Conservation (phyloP, 768 basidiomycete genomes). For the Aureoboletus auriporus region DNA sequence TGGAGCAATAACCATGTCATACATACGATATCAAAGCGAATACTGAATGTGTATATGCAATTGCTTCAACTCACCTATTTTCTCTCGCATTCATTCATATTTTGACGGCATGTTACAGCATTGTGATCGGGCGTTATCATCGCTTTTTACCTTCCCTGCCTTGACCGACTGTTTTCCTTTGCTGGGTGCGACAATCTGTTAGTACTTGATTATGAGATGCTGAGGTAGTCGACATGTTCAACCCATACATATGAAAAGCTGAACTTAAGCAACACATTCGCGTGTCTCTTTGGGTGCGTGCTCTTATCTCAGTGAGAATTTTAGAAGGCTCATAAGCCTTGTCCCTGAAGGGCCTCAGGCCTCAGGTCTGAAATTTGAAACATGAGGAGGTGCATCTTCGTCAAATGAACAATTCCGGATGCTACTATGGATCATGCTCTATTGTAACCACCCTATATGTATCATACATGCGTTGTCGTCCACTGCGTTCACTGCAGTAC, state of each 20-base stretch:
- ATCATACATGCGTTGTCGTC: background rate
- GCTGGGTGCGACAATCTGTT: too few relatives aligned
- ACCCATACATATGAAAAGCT: too few relatives aligned
- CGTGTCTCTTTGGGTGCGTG: background rate
- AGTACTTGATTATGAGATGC: background rate
- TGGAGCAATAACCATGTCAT: too few relatives aligned
- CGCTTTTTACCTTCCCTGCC: background rate
- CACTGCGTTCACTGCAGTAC: background rate
- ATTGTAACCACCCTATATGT: too few relatives aligned
- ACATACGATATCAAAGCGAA: too few relatives aligned
- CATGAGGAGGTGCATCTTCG: background rate
- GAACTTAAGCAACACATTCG: too few relatives aligned
- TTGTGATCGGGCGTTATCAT: background rate
- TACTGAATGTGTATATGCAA: too few relatives aligned
- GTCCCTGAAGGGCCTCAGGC: too few relatives aligned
- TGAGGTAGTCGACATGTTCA: background rate
- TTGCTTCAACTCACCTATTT: too few relatives aligned
- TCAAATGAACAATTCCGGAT: background rate
- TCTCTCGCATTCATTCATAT: conserved; percentile 1
- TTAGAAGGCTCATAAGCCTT: background rate
- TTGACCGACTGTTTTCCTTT: background rate
- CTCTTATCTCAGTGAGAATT: conserved; percentile 7
- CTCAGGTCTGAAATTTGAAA: conserved; percentile 8
- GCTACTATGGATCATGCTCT: too few relatives aligned
- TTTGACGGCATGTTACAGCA: background rate